phyloP scores from a whole-genome alignment of 164 flowering plant species.

The Magnolia changhungtana region DNA sequence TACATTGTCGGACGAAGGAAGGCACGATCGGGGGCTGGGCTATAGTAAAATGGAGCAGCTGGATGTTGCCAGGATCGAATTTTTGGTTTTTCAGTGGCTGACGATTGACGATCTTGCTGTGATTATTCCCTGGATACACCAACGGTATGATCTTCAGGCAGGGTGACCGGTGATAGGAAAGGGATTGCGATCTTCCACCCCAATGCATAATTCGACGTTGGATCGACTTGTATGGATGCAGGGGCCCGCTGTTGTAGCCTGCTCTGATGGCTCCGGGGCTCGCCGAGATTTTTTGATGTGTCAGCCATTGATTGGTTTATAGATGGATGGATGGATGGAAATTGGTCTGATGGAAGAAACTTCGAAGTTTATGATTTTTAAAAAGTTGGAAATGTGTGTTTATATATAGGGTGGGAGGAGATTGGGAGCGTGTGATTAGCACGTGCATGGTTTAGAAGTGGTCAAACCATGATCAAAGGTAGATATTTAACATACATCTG shows the following conservation, averaged over 20 bases:
- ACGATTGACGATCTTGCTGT: constrained; percentile 17
- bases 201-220: constrained; percentile 22
- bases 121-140: constrained; percentile 4
- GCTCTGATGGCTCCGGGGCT: neutral
- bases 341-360: neutral
- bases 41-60: constrained; percentile 59
- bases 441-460: neutral
- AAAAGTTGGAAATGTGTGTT: neutral
- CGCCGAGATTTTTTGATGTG: constrained; percentile 9
- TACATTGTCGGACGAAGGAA: constrained; percentile 31
- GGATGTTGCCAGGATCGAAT: constrained; percentile 78
- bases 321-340: neutral
- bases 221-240: constrained; percentile 57
- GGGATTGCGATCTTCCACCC: constrained; percentile 87
- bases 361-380: neutral
- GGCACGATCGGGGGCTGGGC: constrained; percentile 33
- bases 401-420: neutral
- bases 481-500: no score
- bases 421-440: neutral
- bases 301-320: constrained; percentile 27
- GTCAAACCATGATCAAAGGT: no score
- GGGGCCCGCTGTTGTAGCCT: constrained; percentile 71
- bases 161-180: constrained; percentile 62
- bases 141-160: constrained; percentile 28
- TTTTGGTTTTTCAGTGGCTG: constrained; percentile 18